Base-by-base conservation (phyloP, 2,329 filamentous ascomycete genomes). In the Fusarium sp. region DNA sequence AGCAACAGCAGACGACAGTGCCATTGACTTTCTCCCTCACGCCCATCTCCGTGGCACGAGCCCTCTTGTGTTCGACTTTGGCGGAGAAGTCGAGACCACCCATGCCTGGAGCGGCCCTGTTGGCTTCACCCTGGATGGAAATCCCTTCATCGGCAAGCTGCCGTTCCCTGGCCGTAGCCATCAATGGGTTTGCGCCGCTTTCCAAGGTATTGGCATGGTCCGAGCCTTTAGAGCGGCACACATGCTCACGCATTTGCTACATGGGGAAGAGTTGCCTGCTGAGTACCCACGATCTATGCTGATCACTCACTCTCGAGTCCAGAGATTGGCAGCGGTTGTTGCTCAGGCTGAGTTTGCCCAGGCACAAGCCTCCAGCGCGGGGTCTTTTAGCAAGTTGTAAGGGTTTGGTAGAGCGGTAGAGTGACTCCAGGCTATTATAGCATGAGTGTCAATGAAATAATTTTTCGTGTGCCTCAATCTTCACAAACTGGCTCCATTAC, bases 121-220 rank as follows among this genome's bases (percentile, higher is more conserved):
- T 11, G 67, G 55, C 9, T 74, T 75, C 50, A 68, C 73, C 0
- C 60, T 68, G 14, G 70, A 74, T 33, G 62, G 27, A 0, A 31
- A 36, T 3, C 61, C 64, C 1, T 67, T 67, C 23, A 42, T 23
- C 7, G 72, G 72, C 2, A 36, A 34, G 10, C 34, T 73, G 0
- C 53, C 60, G 4, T 68, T 65, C 33, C 54, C 59, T 7, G 61
- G 60, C 0, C 71, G 68, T 4, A 53, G 25, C 2, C 71, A 69
- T 36, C 71, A 73, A 58, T 73, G 63, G 62, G 65, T 72, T 2
- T 71, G 67, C 20, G 71, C 54, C 14, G 69, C 33, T 1, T 73
- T 69, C 27, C 64, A 71, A 13, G 71, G 31, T 3, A 71, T 50
- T 16, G 69, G 71, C 2, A 73, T 73, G 71, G 46, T 38, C 10